Base-by-base conservation (phyloP, 192 early-diverging fungal species). In the Dissophora globulifera region DNA sequence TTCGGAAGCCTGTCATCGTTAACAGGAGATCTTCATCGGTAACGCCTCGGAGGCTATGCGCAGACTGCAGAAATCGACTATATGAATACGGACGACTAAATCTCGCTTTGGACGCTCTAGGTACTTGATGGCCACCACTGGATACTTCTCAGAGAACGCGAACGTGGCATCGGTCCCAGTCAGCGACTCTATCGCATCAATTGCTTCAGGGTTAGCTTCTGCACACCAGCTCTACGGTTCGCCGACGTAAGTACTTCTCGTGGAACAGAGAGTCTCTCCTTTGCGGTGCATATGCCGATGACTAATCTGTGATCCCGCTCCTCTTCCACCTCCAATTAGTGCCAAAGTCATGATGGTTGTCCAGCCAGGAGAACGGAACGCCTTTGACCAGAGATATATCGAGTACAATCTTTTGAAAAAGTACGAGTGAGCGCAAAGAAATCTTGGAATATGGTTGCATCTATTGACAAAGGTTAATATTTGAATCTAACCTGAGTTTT, bases 361-460 rank as follows among this genome's bases (percentile, higher is more conserved):
- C 25, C 96, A 97, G 69, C 93, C 94, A 30, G 85, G 81, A n/a
- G 97, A 99, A 79, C 86, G 93, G 33, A 99, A 99, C 62, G 85
- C 87, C 19, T 96, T 93, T 81, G 97, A 99, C 81, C 97, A 99
- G 78, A 86, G 94, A 46, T 89, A 85, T 83, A 88, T 96, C 35
- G 93, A 95, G 64, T 92, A 93, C 52, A 80, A 69, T n/a, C 75
- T 96, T n/a, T 82, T 90, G 35, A 75, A 78, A 1, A 83, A 79
- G 83, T 88, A 83, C 56, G 25, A 23, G 25, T 20, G 35, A 5
- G 8, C 17, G 3, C n/a, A n/a, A n/a, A n/a, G n/a, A n/a, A n/a
- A n/a, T n/a, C n/a, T n/a, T n/a, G n/a, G n/a, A n/a, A n/a, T n/a
- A n/a, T n/a, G 11, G 1, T 30, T 19, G n/a, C 41, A 1, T 13